Evolutionary conservation across 2,329 filamentous ascomycete genomes (phyloP), one percentile per base, ranked within the genome.

Genomic region (Dothidotthia symphoricarpi): DNA sequence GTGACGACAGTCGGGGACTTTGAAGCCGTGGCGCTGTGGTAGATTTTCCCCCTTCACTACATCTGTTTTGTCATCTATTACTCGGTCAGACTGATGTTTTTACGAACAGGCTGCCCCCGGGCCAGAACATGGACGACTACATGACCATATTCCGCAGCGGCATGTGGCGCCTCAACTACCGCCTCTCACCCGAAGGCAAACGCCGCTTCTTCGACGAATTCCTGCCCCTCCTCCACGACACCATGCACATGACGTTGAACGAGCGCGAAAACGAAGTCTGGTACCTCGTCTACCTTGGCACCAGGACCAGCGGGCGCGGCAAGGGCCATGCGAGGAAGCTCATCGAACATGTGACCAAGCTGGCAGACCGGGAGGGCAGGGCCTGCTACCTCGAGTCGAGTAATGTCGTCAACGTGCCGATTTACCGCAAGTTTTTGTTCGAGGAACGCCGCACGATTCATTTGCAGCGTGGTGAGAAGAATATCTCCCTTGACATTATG

Each of bases 261-360:
- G 73, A 77, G 26, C 76, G 81, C 34, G 83, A 88, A 60, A 64
- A 73, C 51, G 74, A 85, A 44, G 82, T 78, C 59, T 93, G 86
- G 76, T 93, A 93, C 64, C 80, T 94, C 37, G 85, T 89, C 31
- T 93, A 91, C 66, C 74, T 94, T 45, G 88, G 87, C 46, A 89
- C 85, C 34, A 85, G 82, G 64, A 81, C 84, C 24, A 75, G 73
- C 45, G 80, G 82, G 4, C 79, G 84, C 44, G 80, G 86, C 31
- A 82, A 82, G 53, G 87, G 88, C 9, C 87, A 87, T 64, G 85
- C 81, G 12, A 75, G 75, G 51, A 83, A 80, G 68, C 74, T 90
- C 46, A 80, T 93, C 48, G 75, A 82, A 62, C 74, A 86, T 60
- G 82, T 88, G 68, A 81, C 83, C 35, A 55, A 49, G 31, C 45